Conservation (phyloP, 371 early-diverging fungal species). For the Mortierella sp. region DNA sequence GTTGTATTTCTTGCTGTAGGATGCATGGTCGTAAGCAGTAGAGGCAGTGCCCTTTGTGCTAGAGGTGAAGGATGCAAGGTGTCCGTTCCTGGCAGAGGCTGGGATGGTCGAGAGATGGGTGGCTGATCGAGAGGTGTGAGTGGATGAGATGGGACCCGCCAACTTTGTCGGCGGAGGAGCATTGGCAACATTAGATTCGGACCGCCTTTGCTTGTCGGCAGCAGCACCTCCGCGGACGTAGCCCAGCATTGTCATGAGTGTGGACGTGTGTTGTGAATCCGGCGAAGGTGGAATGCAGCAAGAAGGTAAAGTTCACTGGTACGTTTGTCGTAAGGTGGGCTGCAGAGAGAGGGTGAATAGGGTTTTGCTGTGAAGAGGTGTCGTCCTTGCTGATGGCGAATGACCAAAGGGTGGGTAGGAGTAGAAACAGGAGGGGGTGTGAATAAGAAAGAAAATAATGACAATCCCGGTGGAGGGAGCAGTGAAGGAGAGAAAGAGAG, state of each 20-base stretch:
- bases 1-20: constrained; percentile 3
- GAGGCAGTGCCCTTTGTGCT: constrained; percentile 1
- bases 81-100: constrained; percentile 17
- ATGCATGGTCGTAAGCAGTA: background rate
- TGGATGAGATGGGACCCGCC: constrained; percentile 3
- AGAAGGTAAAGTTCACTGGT: background rate
- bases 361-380: background rate
- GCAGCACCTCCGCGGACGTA: constrained; percentile 29
- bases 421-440: background rate
- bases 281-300: constrained; percentile 9
- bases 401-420: background rate
- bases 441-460: background rate
- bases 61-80: background rate
- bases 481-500: background rate
- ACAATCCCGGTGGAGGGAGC: background rate
- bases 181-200: constrained; percentile 8
- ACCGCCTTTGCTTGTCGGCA: constrained; percentile 23
- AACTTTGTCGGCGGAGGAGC: constrained; percentile 11
- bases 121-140: constrained; percentile 16
- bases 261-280: background rate
- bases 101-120: constrained; percentile 12
- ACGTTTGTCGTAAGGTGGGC: background rate
- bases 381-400: background rate
- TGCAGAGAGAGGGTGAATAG: background rate
- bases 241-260: constrained; percentile 30